Evolutionary conservation across 1,284 basidiomycete species (phyloP).

Genomic region (Pascua guehoae): DNA sequence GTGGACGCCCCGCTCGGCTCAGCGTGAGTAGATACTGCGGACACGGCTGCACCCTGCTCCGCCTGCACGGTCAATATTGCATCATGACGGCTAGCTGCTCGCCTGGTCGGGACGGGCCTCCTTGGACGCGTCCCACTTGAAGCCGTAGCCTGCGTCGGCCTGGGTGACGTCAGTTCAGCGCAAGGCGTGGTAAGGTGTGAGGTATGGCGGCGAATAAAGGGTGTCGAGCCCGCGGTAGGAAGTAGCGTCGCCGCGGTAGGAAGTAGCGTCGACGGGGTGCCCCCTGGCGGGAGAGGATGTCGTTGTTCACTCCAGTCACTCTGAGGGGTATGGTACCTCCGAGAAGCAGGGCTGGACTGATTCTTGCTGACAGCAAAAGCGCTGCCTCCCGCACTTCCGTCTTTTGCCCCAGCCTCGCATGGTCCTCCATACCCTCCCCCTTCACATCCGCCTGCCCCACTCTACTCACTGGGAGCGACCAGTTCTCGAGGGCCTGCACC

Average conservation of each 20-base stretch:
- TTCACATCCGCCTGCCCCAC: neutral
- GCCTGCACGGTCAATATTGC: neutral
- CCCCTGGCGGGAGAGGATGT: too few species aligned
- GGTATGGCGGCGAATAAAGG: neutral
- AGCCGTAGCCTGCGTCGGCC: conserved; percentile 37
- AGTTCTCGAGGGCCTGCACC: conserved; percentile 62
- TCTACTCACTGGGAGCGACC: conserved; percentile 51
- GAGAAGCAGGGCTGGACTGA: too few species aligned
- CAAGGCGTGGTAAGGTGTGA: neutral
- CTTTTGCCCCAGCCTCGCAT: too few species aligned
- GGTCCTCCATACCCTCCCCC: neutral
- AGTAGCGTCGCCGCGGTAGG: too few species aligned
- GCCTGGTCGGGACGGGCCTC: conserved; percentile 11
- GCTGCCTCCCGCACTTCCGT: neutral
- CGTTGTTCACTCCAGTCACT: too few species aligned
- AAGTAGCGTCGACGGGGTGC: too few species aligned
- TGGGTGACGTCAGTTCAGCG: conserved; percentile 16
- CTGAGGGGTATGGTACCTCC: too few species aligned
- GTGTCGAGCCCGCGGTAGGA: too few species aligned
- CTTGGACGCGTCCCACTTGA: conserved; percentile 31
- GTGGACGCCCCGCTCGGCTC: too few species aligned
- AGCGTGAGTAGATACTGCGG: neutral
- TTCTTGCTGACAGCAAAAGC: neutral
- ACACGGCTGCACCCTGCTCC: too few species aligned
- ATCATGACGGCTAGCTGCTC: conserved; percentile 2